Conservation (phyloP, 257 asterid genomes). For the Forsythia viridissima region DNA sequence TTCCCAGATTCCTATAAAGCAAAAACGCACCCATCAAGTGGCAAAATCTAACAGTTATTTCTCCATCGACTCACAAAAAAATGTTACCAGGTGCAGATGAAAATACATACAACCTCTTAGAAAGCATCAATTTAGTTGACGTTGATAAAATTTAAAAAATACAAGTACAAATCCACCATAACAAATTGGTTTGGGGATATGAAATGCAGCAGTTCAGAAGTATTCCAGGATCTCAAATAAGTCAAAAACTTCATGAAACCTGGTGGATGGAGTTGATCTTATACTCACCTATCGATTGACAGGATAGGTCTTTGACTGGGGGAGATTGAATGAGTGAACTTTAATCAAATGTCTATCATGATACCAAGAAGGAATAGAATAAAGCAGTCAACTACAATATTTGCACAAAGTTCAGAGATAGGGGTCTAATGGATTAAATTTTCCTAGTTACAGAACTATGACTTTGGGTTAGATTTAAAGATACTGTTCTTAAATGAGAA, state of each 20-base stretch:
- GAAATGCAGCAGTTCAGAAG: background rate
- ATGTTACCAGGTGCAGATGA: background rate
- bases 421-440: background rate
- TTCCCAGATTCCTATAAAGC: constrained; percentile 5
- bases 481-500: background rate
- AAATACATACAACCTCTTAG: background rate
- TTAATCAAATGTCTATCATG: too few relatives aligned
- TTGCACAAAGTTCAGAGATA: background rate
- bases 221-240: background rate
- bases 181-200: background rate
- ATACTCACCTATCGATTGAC: background rate
- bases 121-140: background rate
- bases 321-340: background rate
- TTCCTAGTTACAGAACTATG: background rate
- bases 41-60: background rate
- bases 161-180: background rate
- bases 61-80: background rate
- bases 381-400: background rate
- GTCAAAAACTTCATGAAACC: background rate
- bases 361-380: background rate
- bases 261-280: background rate
- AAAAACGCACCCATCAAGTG: background rate
- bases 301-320: background rate
- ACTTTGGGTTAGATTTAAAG: background rate
- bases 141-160: background rate